Conservation (phyloP, 2,329 filamentous ascomycete species). For the Lojkania enalia region DNA sequence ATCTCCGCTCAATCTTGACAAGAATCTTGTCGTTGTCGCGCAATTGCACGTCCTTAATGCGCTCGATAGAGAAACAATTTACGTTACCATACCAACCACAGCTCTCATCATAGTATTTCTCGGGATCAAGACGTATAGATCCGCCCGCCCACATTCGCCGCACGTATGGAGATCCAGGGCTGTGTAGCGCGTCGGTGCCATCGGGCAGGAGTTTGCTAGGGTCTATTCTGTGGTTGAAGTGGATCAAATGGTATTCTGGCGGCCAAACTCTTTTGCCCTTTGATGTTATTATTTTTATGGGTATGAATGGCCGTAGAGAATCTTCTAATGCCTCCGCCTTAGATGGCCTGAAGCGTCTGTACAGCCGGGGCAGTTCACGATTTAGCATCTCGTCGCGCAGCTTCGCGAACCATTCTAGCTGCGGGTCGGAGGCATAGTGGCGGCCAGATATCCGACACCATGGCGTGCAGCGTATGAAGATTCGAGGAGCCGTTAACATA, state of each 20-base stretch:
- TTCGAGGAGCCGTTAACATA: no score
- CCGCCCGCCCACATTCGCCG: constrained; percentile 91
- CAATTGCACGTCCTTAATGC: constrained; percentile 52
- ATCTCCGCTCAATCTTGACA: constrained; percentile 59
- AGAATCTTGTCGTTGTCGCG: constrained; percentile 61
- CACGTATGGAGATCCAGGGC: constrained; percentile 70
- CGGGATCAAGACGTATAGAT: constrained; percentile 57
- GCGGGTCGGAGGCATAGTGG: constrained; percentile 16
- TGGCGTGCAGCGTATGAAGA: background rate
- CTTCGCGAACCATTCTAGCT: constrained; percentile 29
- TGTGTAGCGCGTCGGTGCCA: constrained; percentile 81
- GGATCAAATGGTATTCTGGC: constrained; percentile 78
- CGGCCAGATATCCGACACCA: constrained; percentile 10
- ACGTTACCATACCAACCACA: constrained; percentile 9
- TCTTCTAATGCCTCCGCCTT: constrained; percentile 65
- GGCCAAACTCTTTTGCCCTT: constrained; percentile 49
- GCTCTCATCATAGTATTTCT: constrained; percentile 29
- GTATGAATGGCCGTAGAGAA: constrained; percentile 40
- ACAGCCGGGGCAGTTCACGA: constrained; percentile 54
- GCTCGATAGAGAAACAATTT: constrained; percentile 47
- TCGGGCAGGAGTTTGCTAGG: constrained; percentile 70
- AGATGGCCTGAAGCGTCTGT: constrained; percentile 62
- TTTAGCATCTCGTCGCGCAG: constrained; percentile 47
- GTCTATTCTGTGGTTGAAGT: constrained; percentile 75
- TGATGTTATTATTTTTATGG: constrained; percentile 22